Conservation (phyloP, 345 rosid species). For the Anastatica hierochuntica region DNA sequence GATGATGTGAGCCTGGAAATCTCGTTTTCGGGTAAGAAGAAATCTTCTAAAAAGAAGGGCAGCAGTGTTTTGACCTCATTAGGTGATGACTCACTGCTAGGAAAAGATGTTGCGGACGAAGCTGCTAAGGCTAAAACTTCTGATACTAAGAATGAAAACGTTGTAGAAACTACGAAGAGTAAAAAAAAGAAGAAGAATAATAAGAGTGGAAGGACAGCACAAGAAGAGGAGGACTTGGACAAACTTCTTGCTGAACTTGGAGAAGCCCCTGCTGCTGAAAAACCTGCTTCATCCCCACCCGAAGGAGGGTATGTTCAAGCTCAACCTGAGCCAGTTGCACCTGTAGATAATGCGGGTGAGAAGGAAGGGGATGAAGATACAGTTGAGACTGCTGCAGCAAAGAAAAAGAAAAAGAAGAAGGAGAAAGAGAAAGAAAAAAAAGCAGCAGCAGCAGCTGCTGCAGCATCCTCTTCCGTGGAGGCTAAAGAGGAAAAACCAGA, state of each 20-base stretch:
- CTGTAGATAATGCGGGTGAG: conserved; percentile 35
- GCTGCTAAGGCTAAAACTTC: conserved; percentile 17
- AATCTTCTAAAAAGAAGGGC: conserved; percentile 61
- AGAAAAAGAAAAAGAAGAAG: conserved; percentile 88
- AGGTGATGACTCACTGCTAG: conserved; percentile 23
- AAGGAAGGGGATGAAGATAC: conserved; percentile 71
- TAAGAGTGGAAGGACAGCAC: conserved; percentile 78
- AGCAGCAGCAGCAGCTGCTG: conserved; percentile 45
- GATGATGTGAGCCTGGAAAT: conserved; percentile 32
- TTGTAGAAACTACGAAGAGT: conserved; percentile 53
- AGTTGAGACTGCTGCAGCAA: conserved; percentile 69
- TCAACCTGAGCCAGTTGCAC: conserved; percentile 37
- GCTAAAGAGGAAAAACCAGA: conserved; percentile 42
- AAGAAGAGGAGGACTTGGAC: conserved; percentile 95
- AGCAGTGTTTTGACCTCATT: conserved; percentile 27
- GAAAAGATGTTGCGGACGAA: conserved; percentile 24
- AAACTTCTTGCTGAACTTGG: conserved; percentile 90
- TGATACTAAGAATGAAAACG: conserved; percentile 36
- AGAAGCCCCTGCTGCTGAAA: conserved; percentile 34
- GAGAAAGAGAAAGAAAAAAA: conserved; percentile 71
- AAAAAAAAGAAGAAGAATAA: conserved; percentile 72
- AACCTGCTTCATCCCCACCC: conserved; percentile 28
- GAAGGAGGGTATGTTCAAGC: conserved; percentile 43
- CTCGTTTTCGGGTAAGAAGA: conserved; percentile 55
- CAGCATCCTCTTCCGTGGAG: conserved; percentile 27